Evolutionary conservation across 2,329 filamentous ascomycete genomes (phyloP), one percentile per base, ranked within the genome.

Genomic region (Claviceps purpurea): DNA sequence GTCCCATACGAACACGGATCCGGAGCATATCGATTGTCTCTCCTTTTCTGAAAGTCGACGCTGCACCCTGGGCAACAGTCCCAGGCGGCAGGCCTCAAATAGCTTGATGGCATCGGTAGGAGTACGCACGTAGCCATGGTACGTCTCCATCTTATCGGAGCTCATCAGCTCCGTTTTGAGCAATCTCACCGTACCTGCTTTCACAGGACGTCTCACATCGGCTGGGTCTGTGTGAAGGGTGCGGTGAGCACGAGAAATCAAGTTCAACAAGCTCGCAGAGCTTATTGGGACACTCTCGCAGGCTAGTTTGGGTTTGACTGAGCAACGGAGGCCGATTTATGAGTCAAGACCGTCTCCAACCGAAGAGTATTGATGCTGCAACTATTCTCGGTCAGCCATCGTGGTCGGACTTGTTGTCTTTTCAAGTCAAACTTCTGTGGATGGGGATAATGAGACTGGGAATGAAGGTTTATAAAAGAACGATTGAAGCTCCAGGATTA

Each of bases 1-100:
- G 68, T 98, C 93, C 93, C 93, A 98, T n/a, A 98, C 93, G 63
- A 97, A 98, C 3, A 98, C 91, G 0, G 93, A 98, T 44, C 93
- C 93, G 1, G 91, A 95, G 63, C 89, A 85, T 67, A 98, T 98
- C 4, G 89, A 89, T 65, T 96, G 90, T 56, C 93, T 81, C 71
- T 98, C 93, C 71, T 97, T 97, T 69, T 98, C 93, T 2, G 93
- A 97, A 54, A 96, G 72, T 61, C 93, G 79, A 59, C 93, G 80
- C 72, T 97, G 93, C 5, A 98, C 93, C 58, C 93, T 82, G 34
- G 93, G 93, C 47, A 97, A 73, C 48, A 95, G 74, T 51, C 93
- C 93, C 46, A 95, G 76, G 57, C 91, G 80, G 69, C 91, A 98
- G 55, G 93, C 93, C 70, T 97, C 93, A 65, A 98, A 97, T n/a